Evolutionary conservation across 805 yeast species (phyloP).

Genomic region (Starmerella floris): DNA sequence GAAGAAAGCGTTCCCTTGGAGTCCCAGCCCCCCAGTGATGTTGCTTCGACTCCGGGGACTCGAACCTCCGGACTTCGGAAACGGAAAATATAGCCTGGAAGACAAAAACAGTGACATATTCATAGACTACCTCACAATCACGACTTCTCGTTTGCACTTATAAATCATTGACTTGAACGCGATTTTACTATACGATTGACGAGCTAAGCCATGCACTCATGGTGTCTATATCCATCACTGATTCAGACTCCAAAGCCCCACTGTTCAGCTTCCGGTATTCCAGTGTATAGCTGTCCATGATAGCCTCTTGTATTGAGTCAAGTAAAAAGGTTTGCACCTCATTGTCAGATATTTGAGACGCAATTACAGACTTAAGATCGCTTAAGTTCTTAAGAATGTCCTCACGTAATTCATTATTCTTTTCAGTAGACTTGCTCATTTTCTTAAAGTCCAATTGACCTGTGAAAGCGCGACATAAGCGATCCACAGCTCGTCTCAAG

Average conservation of each 20-base stretch:
- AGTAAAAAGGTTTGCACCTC: slow-evolving; percentile 40
- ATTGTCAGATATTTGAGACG: slow-evolving; percentile 37
- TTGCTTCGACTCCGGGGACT: too few species aligned
- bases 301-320: slow-evolving; percentile 53
- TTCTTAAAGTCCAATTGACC: background rate
- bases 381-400: slow-evolving; percentile 31
- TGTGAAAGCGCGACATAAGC: slow-evolving; percentile 10
- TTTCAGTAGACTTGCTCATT: slow-evolving; percentile 31
- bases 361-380: slow-evolving; percentile 49
- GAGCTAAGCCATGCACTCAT: slow-evolving; percentile 33
- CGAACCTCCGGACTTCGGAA: too few species aligned
- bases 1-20: background rate
- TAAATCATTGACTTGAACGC: too few species aligned
- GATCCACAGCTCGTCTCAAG: slow-evolving; percentile 47
- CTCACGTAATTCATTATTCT: slow-evolving; percentile 31
- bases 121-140: too few species aligned
- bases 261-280: slow-evolving; percentile 31
- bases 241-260: slow-evolving; percentile 29
- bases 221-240: slow-evolving; percentile 52
- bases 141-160: too few species aligned
- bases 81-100: background rate
- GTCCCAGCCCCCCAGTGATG: background rate
- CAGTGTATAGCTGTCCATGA: slow-evolving; percentile 43
- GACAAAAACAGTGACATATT: background rate
- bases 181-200: background rate